Evolutionary conservation across 2,329 filamentous ascomycete species (phyloP), one percentile per base, ranked within the genome.

Genomic region (Orbilia ellipsospora): DNA sequence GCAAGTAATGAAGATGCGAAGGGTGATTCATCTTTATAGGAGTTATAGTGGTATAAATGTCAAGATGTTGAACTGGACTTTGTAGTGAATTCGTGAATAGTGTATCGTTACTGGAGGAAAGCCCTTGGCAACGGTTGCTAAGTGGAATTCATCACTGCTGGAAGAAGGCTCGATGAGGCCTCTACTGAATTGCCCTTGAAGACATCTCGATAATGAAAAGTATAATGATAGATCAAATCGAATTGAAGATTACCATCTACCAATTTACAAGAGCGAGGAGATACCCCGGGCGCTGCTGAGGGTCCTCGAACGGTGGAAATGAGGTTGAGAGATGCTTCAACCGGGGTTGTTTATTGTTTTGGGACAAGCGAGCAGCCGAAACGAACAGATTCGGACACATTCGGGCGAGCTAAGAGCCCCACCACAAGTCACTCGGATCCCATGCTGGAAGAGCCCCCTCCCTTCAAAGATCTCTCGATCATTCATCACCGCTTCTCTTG

Each of bases 321-420:
- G 48, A 23, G 16, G 44, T 48, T 15, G n/a, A 23, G 48, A 52
- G 48, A 18, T 18, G 10, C 45, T 52, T 18, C 20, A 4, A 52
- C 12, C 12, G 40, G 66, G 66, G 57, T 70, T 70, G 66, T 70
- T 70, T 61, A 70, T 44, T 70, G 66, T 70, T 70, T 70, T 70
- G 66, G 66, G 66, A 70, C 57, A 70, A 70, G 66, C 66, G 66
- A 69, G 65, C 48, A 54, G 10, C 28, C 55, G 64, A 59, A 28
- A 18, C 51, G 44, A 60, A 60, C 10, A 26, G 10, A 56, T 18
- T 2, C 31, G 18, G 28, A 40, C 20, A 7, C 45, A 44, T 36
- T 36, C 31, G 31, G 31, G 31, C 31, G 31, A 36, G 31, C 31
- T 36, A 36, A 36, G 31, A 36, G 31, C 65, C 65, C 65, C 65